Percentiles rank a stretch among this genome's conserved stretches.
phyloP scores from a whole-genome alignment of 1,284 basidiomycete genomes.

The Moniliella sp. region DNA sequence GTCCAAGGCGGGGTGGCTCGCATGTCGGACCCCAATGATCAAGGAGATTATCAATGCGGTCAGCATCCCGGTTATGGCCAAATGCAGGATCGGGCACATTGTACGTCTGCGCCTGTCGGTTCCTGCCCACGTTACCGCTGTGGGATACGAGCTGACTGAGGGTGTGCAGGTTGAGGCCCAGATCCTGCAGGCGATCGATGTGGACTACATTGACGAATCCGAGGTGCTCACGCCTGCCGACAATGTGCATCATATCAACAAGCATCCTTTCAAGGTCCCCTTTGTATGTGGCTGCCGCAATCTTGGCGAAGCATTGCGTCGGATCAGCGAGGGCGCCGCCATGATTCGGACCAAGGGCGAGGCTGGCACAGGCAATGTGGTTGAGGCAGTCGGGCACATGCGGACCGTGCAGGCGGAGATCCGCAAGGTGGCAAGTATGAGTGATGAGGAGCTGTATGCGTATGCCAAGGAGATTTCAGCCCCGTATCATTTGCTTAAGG shows the following conservation, averaged over 20 bases:
- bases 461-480: constrained; percentile 69
- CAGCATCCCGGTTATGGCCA: constrained; percentile 39
- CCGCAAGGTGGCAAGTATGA: constrained; percentile 49
- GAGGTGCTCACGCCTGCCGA: constrained; percentile 88
- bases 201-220: constrained; percentile 89
- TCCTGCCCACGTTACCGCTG: not conserved
- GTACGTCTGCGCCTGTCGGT: constrained; percentile 32
- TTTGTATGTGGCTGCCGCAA: constrained; percentile 45
- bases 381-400: constrained; percentile 73
- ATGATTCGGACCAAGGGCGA: constrained; percentile 78
- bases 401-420: constrained; percentile 66
- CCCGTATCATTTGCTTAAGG: constrained; percentile 90
- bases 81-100: constrained; percentile 85
- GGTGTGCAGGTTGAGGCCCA: constrained; percentile 37
- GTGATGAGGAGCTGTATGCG: constrained; percentile 89
- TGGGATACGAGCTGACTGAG: not conserved
- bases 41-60: constrained; percentile 61
- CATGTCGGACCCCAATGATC: constrained; percentile 70
- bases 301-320: constrained; percentile 64
- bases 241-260: constrained; percentile 37
- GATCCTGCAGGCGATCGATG: constrained; percentile 79
- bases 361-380: constrained; percentile 90
- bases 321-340: constrained; percentile 88
- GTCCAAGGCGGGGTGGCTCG: constrained; percentile 30
- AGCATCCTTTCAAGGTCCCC: constrained; percentile 48